phyloP scores from a whole-genome alignment of 2,329 filamentous ascomycete genomes.

The Penicillium polonicum region DNA sequence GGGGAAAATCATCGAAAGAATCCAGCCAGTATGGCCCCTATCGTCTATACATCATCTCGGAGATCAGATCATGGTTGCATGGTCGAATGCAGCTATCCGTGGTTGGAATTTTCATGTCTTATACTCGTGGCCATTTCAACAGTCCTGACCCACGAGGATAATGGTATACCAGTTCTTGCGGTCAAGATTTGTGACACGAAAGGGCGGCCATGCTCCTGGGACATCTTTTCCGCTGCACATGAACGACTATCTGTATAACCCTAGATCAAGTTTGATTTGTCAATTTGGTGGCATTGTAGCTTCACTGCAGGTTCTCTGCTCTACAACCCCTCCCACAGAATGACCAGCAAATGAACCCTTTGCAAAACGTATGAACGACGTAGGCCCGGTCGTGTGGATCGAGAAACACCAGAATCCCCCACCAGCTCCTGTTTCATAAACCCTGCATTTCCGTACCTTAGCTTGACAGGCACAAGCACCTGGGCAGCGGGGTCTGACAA shows the following conservation, averaged over 20 bases:
- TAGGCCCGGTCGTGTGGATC: neutral
- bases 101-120: slow-evolving; percentile 14
- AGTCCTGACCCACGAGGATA: neutral
- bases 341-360: slow-evolving; percentile 5
- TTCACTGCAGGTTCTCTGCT: slow-evolving; percentile 2
- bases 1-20: neutral
- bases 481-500: slow-evolving; percentile 6
- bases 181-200: slow-evolving; percentile 15
- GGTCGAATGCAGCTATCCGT: slow-evolving; percentile 23
- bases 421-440: slow-evolving; percentile 24
- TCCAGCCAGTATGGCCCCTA: neutral
- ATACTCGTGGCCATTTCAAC: neutral
- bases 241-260: slow-evolving; percentile 11
- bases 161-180: neutral
- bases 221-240: slow-evolving; percentile 27
- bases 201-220: slow-evolving; percentile 36
- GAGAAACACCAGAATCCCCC: slow-evolving; percentile 3
- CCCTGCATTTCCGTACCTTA: slow-evolving; percentile 16
- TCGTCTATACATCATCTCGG: slow-evolving; percentile 8
- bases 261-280: slow-evolving; percentile 15
- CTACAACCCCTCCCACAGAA: neutral
- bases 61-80: slow-evolving; percentile 21
- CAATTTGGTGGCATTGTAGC: neutral
- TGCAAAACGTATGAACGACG: slow-evolving; percentile 2
- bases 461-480: slow-evolving; percentile 9